phyloP scores from a whole-genome alignment of 2,329 filamentous ascomycete species.

The Neonectria hederae region DNA sequence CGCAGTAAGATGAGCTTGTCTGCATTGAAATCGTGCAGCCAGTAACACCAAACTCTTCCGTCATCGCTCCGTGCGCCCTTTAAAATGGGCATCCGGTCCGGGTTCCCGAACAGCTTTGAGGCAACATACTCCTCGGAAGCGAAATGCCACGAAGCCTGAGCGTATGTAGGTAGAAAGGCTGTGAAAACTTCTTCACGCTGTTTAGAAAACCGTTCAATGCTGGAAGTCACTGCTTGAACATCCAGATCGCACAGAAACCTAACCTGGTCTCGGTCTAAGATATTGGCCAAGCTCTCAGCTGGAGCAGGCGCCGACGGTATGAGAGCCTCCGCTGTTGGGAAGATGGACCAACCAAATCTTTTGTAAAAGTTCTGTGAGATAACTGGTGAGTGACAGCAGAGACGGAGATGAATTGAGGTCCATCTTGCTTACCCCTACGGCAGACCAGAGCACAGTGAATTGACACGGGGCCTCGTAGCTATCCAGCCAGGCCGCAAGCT shows the following conservation, averaged over 20 bases:
- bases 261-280: neutral
- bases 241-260: neutral
- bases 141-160: slow-evolving; percentile 1
- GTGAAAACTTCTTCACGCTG: neutral
- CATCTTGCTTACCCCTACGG: neutral
- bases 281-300: neutral
- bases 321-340: neutral
- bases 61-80: neutral
- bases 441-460: slow-evolving; percentile 5
- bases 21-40: slow-evolving; percentile 1
- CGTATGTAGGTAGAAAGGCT: neutral
- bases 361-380: neutral
- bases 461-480: neutral
- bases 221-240: neutral
- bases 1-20: neutral
- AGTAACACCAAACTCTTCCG: neutral
- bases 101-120: neutral
- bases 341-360: neutral
- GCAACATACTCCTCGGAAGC: neutral
- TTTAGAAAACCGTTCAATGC: neutral
- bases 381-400: neutral
- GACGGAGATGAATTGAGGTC: too few relatives aligned
- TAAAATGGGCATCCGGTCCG: neutral
- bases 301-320: neutral
- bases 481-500: neutral